phyloP scores from a whole-genome alignment of 805 yeast species.

The Groenewaldozyma salmanticensis region DNA sequence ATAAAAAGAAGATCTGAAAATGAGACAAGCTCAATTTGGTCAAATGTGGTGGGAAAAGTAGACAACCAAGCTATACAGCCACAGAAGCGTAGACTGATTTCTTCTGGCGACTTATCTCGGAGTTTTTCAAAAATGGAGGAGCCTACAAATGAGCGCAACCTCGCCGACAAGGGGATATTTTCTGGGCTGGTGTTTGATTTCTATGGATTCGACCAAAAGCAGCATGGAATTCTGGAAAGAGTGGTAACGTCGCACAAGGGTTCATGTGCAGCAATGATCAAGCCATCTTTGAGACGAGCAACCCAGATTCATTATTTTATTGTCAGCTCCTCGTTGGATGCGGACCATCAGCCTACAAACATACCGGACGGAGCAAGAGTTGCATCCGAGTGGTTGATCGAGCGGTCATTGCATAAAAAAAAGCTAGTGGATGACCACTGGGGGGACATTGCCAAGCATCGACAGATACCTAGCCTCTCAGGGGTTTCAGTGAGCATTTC shows the following conservation, averaged over 20 bases:
- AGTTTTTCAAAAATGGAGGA: background rate
- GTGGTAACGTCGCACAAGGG: conserved; percentile 43
- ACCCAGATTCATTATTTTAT: conserved; percentile 13
- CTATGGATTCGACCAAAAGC: conserved; percentile 33
- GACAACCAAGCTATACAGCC: background rate
- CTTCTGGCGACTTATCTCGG: too few relatives aligned
- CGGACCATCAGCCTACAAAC: conserved; percentile 14
- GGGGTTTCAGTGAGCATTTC: conserved; percentile 41
- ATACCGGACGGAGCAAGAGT: conserved; percentile 20
- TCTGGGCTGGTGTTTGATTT: conserved; percentile 34
- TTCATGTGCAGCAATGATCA: conserved; percentile 10
- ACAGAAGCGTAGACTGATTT: background rate
- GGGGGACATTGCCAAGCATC: conserved; percentile 35
- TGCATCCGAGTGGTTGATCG: conserved; percentile 76
- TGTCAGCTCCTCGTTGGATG: conserved; percentile 21
- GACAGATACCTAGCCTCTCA: conserved; percentile 22
- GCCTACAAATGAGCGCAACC: background rate
- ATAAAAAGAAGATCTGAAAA: background rate
- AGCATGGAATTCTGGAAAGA: conserved; percentile 30
- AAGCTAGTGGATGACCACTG: conserved; percentile 45
- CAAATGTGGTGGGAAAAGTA: background rate
- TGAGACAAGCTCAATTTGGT: background rate
- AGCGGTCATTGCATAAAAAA: conserved; percentile 56
- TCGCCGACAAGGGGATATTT: conserved; percentile 34
- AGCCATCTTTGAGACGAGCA: background rate